Base-by-base conservation (phyloP, 371 early-diverging fungal species). In the Mortierella sp. region DNA sequence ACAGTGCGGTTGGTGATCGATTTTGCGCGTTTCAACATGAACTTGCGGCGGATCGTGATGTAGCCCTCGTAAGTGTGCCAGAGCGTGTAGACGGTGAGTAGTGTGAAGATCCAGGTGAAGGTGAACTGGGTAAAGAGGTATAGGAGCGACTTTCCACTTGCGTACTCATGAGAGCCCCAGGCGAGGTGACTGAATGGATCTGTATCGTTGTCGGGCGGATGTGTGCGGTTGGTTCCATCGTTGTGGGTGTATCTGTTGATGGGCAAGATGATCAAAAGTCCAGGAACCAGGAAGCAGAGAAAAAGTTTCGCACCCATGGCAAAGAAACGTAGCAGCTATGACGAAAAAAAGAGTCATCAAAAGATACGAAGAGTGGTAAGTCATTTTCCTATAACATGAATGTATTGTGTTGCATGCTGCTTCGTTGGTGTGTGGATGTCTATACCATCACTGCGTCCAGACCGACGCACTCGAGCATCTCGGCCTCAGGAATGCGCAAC, bases 41-140 rank as follows among this genome's bases (percentile, higher is more conserved):
- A 88, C 31, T 80, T 72, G 31, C 86, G 84, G 1, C 88, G 85
- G 28, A 87, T 80, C 6, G 72, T 62, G 23, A 87, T 80, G 64
- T 87, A 90, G 43, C 82, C 85, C 34, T 86, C 82, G 49, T 87
- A 90, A 31, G 87, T 87, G 43, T 83, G 66, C 72, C 86, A 87
- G 9, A 87, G 78, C 34, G 86, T 85, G 56, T 86, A 88, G 50
- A 84, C 83, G 6, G 88, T 82, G 4, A 86, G 82, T 44, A 88
- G 75, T 19, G 88, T 84, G 65, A 90, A 88, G 39, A 86, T 64
- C 78, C 87, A 90, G 28, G 89, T 87, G 48, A 90, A 87, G 46
- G 86, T 79, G 30, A 87, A 76, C 46, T 86, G 87, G 4, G 87
- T 86, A 76, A 87, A 81, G 0, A 90, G 53, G 44, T 81, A 83